These are phyloP conservation scores for Solanum sejunctum DNA, from an alignment of 257 asterid species.

Conservation along the genomic window DNA sequence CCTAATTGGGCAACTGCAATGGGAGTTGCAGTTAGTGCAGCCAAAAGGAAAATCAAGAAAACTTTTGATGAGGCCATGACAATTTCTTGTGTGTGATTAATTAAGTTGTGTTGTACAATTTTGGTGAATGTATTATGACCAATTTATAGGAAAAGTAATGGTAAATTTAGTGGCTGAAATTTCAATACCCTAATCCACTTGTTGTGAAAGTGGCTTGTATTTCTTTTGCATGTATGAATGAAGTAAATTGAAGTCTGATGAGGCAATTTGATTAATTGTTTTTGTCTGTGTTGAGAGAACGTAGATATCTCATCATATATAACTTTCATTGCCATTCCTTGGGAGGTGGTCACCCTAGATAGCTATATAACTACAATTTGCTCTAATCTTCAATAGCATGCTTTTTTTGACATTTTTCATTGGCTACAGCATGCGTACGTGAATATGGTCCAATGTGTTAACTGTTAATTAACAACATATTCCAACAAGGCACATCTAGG, in stretches of 20 bases:
- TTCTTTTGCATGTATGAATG: neutral
- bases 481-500: neutral
- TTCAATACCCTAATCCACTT: neutral
- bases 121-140: neutral
- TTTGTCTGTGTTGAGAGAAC: neutral
- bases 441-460: neutral
- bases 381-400: conserved; percentile 10
- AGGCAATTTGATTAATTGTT: neutral
- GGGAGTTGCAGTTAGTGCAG: conserved; percentile 19
- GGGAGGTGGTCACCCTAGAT: conserved; percentile 22
- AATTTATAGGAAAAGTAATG: conserved; percentile 13
- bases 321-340: neutral
- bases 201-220: neutral
- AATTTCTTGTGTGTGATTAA: neutral
- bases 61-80: conserved; percentile 7
- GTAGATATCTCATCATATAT: neutral
- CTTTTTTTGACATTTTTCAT: conserved; percentile 6
- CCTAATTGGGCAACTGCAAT: conserved; percentile 28
- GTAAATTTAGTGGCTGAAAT: neutral
- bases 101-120: neutral
- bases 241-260: neutral
- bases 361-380: neutral
- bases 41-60: conserved; percentile 5
- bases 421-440: conserved; percentile 4
- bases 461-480: neutral